Conservation (phyloP, 2,329 filamentous ascomycete genomes). For the Rhynchosporium secalis region DNA sequence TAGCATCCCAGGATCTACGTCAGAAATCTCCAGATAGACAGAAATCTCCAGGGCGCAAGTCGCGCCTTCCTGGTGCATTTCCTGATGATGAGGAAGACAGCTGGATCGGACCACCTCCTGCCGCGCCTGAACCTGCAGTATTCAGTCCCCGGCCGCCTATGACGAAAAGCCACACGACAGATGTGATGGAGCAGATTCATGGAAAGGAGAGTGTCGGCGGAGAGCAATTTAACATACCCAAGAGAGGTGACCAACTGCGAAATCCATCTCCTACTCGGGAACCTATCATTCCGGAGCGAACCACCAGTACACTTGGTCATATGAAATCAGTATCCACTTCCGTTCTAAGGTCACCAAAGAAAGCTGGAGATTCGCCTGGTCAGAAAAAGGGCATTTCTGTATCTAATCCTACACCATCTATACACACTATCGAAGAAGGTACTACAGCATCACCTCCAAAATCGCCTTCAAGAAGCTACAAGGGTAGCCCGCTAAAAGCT, state of each 20-base stretch:
- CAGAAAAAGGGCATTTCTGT: constrained; percentile 61
- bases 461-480: constrained; percentile 56
- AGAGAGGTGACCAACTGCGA: constrained; percentile 43
- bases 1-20: constrained; percentile 21
- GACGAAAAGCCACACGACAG: constrained; percentile 60
- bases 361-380: constrained; percentile 39
- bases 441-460: constrained; percentile 43
- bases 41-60: constrained; percentile 25
- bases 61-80: constrained; percentile 56
- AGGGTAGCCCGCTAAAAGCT: constrained; percentile 82
- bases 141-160: constrained; percentile 53
- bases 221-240: constrained; percentile 48
- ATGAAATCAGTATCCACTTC: constrained; percentile 66
- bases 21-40: constrained; percentile 21
- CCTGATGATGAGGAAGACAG: constrained; percentile 59
- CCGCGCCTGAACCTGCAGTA: constrained; percentile 37
- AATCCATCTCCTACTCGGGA: constrained; percentile 37
- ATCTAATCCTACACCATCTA: constrained; percentile 55
- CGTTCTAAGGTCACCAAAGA: constrained; percentile 52
- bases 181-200: constrained; percentile 59
- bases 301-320: constrained; percentile 47
- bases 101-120: constrained; percentile 55
- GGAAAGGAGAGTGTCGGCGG: constrained; percentile 51
- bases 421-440: constrained; percentile 48
- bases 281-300: constrained; percentile 31